Conservation (phyloP, 2,329 filamentous ascomycete genomes). For the Epichloe bromicola region DNA sequence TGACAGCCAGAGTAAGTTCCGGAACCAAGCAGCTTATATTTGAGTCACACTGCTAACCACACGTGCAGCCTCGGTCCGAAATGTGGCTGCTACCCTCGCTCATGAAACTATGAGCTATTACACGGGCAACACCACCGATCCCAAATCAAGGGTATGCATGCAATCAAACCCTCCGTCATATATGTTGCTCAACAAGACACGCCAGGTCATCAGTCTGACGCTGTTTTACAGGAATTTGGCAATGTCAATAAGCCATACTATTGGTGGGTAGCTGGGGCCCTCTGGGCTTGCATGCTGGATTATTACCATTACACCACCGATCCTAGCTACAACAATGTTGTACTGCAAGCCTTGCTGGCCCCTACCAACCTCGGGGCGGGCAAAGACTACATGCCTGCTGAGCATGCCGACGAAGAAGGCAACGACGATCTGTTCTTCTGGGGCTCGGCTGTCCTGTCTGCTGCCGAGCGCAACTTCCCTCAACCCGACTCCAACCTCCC, state of each 20-base stretch:
- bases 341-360: conserved; percentile 44
- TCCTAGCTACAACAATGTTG: conserved; percentile 43
- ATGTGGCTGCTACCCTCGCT: conserved; percentile 47
- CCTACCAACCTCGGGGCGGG: conserved; percentile 41
- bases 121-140: conserved; percentile 42
- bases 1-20: conserved; percentile 19
- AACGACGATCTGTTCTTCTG: conserved; percentile 70
- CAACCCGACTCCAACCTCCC: conserved; percentile 43
- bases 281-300: conserved; percentile 56
- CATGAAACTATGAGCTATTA: conserved; percentile 52
- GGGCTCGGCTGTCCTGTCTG: conserved; percentile 54
- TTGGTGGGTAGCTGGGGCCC: conserved; percentile 53
- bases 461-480: conserved; percentile 55
- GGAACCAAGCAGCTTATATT: neutral
- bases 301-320: conserved; percentile 57
- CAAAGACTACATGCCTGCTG: conserved; percentile 46
- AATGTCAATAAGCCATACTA: conserved; percentile 56
- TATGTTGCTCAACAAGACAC: no score
- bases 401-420: conserved; percentile 46
- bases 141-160: conserved; percentile 28
- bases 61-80: conserved; percentile 44
- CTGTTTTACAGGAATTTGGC: conserved; percentile 33
- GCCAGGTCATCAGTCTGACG: neutral
- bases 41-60: neutral
- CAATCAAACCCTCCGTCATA: neutral